phyloP scores from a whole-genome alignment of 2,329 filamentous ascomycete species.

The Lanzia echinophila region DNA sequence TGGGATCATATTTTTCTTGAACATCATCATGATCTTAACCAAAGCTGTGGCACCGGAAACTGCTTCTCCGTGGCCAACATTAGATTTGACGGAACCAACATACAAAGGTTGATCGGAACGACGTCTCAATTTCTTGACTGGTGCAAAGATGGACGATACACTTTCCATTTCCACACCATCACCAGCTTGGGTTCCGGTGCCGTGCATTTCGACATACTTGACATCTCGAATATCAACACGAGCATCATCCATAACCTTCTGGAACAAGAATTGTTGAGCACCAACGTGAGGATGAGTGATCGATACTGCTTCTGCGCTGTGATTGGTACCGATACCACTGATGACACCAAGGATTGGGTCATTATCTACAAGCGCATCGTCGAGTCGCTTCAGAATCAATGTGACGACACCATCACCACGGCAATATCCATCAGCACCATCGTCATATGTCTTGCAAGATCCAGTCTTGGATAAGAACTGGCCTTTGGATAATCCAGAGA shows the following conservation, averaged over 20 bases:
- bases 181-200: conserved; percentile 12
- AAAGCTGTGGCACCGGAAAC: conserved; percentile 23
- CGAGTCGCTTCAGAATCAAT: conserved; percentile 45
- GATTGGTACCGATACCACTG: conserved; percentile 40
- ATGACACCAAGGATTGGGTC: conserved; percentile 52
- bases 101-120: conserved; percentile 6
- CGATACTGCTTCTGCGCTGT: conserved; percentile 29
- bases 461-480: conserved; percentile 29
- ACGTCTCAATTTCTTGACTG: conserved; percentile 22
- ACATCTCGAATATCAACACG: conserved; percentile 8
- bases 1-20: conserved; percentile 23
- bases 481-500: conserved; percentile 35
- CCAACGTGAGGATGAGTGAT: conserved; percentile 11
- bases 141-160: conserved; percentile 10
- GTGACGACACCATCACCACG: conserved; percentile 39
- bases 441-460: conserved; percentile 35
- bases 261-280: conserved; percentile 9
- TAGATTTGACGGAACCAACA: conserved; percentile 10
- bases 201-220: conserved; percentile 15
- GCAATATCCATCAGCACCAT: conserved; percentile 16
- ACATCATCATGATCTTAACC: conserved; percentile 27
- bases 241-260: conserved; percentile 11
- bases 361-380: conserved; percentile 40
- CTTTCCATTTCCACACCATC: conserved; percentile 12
- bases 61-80: conserved; percentile 10